Conservation (phyloP, 2,329 filamentous ascomycete species). For the Xylariomycetidae sp. region DNA sequence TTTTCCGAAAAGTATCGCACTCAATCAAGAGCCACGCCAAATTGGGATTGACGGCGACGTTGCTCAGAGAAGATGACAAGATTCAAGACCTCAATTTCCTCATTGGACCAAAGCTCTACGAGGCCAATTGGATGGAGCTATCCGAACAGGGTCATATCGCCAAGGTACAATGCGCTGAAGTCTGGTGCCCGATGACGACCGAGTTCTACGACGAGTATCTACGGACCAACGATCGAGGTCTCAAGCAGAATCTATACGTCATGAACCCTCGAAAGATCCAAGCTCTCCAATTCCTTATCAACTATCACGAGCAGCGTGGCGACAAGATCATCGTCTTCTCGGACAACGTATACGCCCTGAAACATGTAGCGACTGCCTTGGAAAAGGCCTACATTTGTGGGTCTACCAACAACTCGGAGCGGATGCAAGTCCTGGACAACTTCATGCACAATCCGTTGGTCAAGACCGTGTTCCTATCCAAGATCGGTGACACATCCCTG, state of each 20-base stretch:
- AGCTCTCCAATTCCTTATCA: conserved; percentile 94
- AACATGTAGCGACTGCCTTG: conserved; percentile 77
- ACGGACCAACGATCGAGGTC: conserved; percentile 30
- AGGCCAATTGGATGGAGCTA: conserved; percentile 99
- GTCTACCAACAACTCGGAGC: conserved; percentile 77
- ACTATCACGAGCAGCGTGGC: conserved; percentile 89
- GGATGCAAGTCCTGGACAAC: conserved; percentile 81
- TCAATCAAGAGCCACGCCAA: conserved; percentile 94
- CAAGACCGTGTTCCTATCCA: conserved; percentile 91
- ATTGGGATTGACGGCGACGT: conserved; percentile 85
- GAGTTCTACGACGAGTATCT: conserved; percentile 97
- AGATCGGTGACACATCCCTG: conserved; percentile 97
- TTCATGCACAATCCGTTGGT: conserved; percentile 89
- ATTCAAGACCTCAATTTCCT: conserved; percentile 96
- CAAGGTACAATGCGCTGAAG: conserved; percentile 93
- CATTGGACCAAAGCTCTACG: conserved; percentile 94
- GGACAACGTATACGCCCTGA: conserved; percentile 90
- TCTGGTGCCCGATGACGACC: conserved; percentile 98
- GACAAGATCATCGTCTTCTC: conserved; percentile 99
- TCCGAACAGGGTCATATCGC: conserved; percentile 96
- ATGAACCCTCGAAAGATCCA: conserved; percentile 99
- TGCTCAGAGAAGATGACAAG: conserved; percentile 95
- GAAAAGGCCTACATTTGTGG: conserved; percentile 89
- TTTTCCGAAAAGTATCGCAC: conserved; percentile 90
- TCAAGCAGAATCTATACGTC: conserved; percentile 62